Evolutionary conservation across 2,329 filamentous ascomycete genomes (phyloP).

Genomic region (Epichloe typhina): DNA sequence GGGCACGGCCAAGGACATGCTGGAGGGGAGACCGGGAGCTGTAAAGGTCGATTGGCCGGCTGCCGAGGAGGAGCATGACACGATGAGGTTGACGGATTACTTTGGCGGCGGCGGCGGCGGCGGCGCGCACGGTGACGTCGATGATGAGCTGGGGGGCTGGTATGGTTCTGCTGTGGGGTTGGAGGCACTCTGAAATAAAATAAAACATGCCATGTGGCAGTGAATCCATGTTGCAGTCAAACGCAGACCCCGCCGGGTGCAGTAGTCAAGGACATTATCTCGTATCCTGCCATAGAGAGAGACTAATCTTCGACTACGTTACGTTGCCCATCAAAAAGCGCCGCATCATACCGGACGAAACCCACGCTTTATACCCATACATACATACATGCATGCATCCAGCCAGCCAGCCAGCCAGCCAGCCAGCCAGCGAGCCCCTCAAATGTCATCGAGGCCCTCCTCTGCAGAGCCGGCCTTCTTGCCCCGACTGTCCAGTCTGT

Average conservation of each 20-base stretch:
- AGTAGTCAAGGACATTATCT: slow-evolving; percentile 7
- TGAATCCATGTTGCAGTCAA: not conserved
- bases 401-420: not conserved
- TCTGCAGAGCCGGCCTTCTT: slow-evolving; percentile 29
- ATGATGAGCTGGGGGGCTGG: slow-evolving; percentile 66
- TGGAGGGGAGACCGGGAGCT: slow-evolving; percentile 58
- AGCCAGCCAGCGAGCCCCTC: slow-evolving; percentile 4
- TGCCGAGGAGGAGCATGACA: slow-evolving; percentile 60
- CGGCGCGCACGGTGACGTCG: slow-evolving; percentile 14
- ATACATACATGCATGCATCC: not conserved
- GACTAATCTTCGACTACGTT: not conserved
- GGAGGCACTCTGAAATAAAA: slow-evolving; percentile 49
- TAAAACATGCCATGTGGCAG: not conserved
- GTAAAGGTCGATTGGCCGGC: slow-evolving; percentile 75
- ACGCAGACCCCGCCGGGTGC: too few relatives aligned
- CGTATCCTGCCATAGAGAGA: slow-evolving; percentile 8
- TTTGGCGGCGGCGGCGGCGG: slow-evolving; percentile 31
- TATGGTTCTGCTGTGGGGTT: slow-evolving; percentile 61
- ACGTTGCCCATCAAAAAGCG: slow-evolving; percentile 5
- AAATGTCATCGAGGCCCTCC: slow-evolving; percentile 52
- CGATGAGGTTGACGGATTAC: slow-evolving; percentile 63
- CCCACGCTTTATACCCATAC: not conserved
- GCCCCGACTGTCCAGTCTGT: slow-evolving; percentile 46
- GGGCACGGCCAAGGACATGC: slow-evolving; percentile 86
- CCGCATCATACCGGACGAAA: not conserved